Evolutionary conservation across 2,329 filamentous ascomycete species (phyloP).

Genomic region (Hymenoscyphus fraxineus): DNA sequence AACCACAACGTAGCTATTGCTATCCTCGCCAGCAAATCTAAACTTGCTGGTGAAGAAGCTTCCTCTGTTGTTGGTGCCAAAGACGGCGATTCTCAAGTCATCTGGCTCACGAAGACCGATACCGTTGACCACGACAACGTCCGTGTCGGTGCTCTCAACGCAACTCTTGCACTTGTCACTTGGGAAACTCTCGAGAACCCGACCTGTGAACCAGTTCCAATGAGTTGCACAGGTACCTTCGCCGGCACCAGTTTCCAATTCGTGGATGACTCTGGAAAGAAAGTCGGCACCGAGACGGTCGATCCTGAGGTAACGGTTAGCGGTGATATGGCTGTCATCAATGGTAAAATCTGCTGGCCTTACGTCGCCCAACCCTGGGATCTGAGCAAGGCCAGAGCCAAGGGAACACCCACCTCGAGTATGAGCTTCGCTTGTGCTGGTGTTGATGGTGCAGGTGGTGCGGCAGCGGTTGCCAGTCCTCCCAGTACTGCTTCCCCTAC

Average conservation of each 20-base stretch:
- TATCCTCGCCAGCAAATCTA: conserved; percentile 54
- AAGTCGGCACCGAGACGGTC: conserved; percentile 47
- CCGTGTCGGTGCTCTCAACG: conserved; percentile 53
- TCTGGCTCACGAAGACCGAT: conserved; percentile 51
- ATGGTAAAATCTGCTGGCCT: conserved; percentile 57
- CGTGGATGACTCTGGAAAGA: conserved; percentile 48
- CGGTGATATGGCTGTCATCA: conserved; percentile 58
- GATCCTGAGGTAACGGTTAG: conserved; percentile 54
- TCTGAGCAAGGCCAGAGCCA: conserved; percentile 34
- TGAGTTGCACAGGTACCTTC: conserved; percentile 57
- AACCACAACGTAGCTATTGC: conserved; percentile 58
- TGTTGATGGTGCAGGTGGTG: conserved; percentile 12
- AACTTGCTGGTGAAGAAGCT: conserved; percentile 50
- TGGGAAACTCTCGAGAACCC: conserved; percentile 60
- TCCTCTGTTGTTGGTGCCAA: conserved; percentile 49
- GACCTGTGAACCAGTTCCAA: conserved; percentile 51
- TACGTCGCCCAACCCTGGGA: conserved; percentile 55
- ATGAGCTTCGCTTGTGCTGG: conserved; percentile 51
- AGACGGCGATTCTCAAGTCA: conserved; percentile 55
- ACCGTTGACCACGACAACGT: conserved; percentile 55
- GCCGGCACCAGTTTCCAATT: conserved; percentile 58
- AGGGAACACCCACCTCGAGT: conserved; percentile 36
- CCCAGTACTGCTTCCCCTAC: background rate
- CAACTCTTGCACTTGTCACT: conserved; percentile 49
- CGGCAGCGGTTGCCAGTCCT: background rate